These are phyloP conservation scores for Cercospora janseana DNA, from an alignment of 2,329 filamentous ascomycete genomes.

Conservation along the genomic window DNA sequence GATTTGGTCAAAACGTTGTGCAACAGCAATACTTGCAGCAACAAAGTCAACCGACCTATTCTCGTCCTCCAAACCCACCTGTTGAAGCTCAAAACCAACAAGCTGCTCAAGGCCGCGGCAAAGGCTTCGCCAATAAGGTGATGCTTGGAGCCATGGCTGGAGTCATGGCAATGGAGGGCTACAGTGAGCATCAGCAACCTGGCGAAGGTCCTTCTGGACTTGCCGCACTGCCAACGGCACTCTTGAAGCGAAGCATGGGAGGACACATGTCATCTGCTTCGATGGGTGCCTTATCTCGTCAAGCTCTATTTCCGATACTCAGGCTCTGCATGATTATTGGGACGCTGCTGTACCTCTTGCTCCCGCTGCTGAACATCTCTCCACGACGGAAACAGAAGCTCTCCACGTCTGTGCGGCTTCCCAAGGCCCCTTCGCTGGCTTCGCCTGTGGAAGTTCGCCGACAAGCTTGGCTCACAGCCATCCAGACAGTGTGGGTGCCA, in stretches of 20 bases:
- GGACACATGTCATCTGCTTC: slow-evolving; percentile 22
- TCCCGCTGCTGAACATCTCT: slow-evolving; percentile 57
- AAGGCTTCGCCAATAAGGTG: slow-evolving; percentile 64
- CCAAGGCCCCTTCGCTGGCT: slow-evolving; percentile 65
- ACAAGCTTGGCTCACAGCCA: slow-evolving; percentile 88
- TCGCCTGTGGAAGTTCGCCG: slow-evolving; percentile 82
- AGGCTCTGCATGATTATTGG: slow-evolving; percentile 53
- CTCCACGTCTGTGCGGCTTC: slow-evolving; percentile 40
- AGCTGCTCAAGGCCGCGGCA: slow-evolving; percentile 41
- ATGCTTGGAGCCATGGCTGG: slow-evolving; percentile 92
- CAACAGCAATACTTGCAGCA: slow-evolving; percentile 38
- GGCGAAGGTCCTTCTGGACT: slow-evolving; percentile 46
- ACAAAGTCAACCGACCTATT: slow-evolving; percentile 36
- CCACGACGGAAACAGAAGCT: slow-evolving; percentile 53
- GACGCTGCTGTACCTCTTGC: slow-evolving; percentile 56
- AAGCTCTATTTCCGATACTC: slow-evolving; percentile 45
- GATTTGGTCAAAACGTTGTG: slow-evolving; percentile 28
- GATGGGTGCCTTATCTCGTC: slow-evolving; percentile 26
- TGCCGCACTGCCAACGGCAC: slow-evolving; percentile 43
- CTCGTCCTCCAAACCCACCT: slow-evolving; percentile 33
- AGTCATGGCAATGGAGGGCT: slow-evolving; percentile 84
- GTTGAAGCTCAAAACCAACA: slow-evolving; percentile 38
- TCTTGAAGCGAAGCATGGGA: slow-evolving; percentile 35
- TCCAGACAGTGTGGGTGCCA: slow-evolving; percentile 90
- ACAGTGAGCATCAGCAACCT: slow-evolving; percentile 63